Conservation (phyloP, 495 filamentous ascomycete species). For the Chaetomium tenue region DNA sequence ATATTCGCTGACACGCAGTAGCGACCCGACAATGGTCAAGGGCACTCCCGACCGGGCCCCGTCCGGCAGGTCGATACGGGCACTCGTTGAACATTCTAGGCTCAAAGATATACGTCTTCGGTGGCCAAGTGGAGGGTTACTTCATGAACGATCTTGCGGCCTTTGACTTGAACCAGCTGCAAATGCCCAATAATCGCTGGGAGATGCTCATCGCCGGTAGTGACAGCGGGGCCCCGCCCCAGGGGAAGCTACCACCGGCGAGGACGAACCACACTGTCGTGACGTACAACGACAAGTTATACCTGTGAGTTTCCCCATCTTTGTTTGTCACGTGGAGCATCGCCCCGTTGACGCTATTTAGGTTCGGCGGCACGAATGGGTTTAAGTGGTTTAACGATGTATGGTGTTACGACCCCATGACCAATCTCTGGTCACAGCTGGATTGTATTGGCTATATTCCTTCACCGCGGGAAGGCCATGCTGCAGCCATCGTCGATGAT, state of each 20-base stretch:
- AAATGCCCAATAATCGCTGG: constrained; percentile 86
- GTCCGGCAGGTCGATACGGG: constrained; percentile 89
- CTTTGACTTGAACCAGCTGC: constrained; percentile 92
- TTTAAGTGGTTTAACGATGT: constrained; percentile 98
- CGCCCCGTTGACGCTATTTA: constrained; percentile 40
- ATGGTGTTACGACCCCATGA: constrained; percentile 86
- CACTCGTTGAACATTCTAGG: constrained; percentile 95
- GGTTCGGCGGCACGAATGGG: constrained; percentile 95
- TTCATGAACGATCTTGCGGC: constrained; percentile 99
- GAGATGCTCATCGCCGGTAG: constrained; percentile 80
- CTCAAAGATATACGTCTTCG: constrained; percentile 95
- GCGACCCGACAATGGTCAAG: constrained; percentile 98
- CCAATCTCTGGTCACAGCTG: constrained; percentile 77
- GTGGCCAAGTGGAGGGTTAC: constrained; percentile 93
- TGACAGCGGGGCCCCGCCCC: constrained; percentile 62
- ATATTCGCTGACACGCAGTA: constrained; percentile 42
- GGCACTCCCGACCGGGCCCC: constrained; percentile 75
- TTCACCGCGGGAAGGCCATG: constrained; percentile 88
- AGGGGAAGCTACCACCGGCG: constrained; percentile 75
- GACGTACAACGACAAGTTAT: constrained; percentile 90
- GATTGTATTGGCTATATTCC: constrained; percentile 98
- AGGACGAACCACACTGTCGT: constrained; percentile 94
- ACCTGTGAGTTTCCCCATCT: constrained; percentile 63
- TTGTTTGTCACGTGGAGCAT: too few relatives aligned
- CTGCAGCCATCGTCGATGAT: constrained; percentile 86